These are phyloP conservation scores for Tilletia setariae DNA, from an alignment of 1,284 basidiomycete genomes.

Conservation along the genomic window DNA sequence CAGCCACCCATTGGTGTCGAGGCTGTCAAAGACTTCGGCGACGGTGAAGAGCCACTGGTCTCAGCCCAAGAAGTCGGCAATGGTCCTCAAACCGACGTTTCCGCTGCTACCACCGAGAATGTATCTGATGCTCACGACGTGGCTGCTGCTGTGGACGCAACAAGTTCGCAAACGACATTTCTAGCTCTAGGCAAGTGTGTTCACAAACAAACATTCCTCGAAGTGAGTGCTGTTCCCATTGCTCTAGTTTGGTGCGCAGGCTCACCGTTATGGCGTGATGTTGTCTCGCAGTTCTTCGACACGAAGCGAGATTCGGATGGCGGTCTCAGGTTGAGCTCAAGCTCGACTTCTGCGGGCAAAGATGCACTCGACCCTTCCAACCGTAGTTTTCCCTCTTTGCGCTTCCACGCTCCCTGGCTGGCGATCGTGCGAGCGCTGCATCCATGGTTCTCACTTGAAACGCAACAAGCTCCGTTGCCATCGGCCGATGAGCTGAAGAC, in stretches of 20 bases:
- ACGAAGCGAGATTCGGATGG: background rate
- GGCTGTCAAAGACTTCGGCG: slow-evolving; percentile 13
- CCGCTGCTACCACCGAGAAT: too few relatives aligned
- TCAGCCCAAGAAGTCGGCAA: background rate
- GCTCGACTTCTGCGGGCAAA: slow-evolving; percentile 17
- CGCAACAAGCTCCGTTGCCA: slow-evolving; percentile 61
- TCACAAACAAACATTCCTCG: slow-evolving; percentile 74
- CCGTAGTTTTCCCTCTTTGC: slow-evolving; percentile 53
- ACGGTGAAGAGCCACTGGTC: background rate
- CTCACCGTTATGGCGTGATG: background rate
- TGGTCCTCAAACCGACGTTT: background rate
- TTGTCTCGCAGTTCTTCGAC: background rate
- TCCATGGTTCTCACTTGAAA: slow-evolving; percentile 66
- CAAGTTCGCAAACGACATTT: slow-evolving; percentile 66
- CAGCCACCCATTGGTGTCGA: background rate
- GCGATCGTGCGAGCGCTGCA: slow-evolving; percentile 85
- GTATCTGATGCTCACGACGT: background rate
- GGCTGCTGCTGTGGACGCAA: background rate
- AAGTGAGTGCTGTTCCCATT: slow-evolving; percentile 51
- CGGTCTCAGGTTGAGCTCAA: background rate
- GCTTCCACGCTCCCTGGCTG: slow-evolving; percentile 81
- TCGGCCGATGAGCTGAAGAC: slow-evolving; percentile 60
- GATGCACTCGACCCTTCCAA: slow-evolving; percentile 16
- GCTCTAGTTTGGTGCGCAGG: background rate
- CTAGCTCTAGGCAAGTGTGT: slow-evolving; percentile 91